Conservation (phyloP, 2,329 filamentous ascomycete genomes). For the Epichloe sibirici region DNA sequence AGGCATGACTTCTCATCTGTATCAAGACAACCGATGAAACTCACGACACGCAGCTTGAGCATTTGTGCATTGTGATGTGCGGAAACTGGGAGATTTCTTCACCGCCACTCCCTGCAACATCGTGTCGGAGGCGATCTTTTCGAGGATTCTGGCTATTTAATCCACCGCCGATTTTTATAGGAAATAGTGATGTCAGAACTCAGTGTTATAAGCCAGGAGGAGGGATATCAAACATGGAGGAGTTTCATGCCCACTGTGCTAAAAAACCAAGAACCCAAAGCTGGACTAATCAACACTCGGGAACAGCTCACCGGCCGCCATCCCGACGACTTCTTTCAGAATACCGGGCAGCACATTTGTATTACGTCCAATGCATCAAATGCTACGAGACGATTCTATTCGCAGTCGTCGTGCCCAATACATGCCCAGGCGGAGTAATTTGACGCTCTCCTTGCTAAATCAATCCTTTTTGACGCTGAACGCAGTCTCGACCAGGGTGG, state of each 20-base stretch:
- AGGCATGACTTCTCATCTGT: no score
- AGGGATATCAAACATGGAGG: background rate
- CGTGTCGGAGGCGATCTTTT: background rate
- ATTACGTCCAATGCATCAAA: background rate
- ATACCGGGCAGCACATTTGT: background rate
- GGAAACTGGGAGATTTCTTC: background rate
- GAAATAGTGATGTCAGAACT: background rate
- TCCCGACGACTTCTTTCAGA: background rate
- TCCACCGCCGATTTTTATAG: background rate
- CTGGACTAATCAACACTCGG: background rate
- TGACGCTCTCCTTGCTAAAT: no score
- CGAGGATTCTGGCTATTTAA: background rate
- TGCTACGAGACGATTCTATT: background rate
- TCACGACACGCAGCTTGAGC: background rate
- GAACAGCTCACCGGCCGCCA: background rate
- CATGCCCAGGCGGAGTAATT: no score
- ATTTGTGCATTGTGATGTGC: background rate
- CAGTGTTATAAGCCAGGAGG: background rate
- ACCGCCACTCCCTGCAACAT: background rate
- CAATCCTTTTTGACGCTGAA: no score
- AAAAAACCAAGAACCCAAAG: background rate
- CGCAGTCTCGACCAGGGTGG: background rate
- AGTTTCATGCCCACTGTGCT: background rate
- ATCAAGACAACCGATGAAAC: background rate
- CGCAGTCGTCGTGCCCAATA: background rate